Percentiles rank a stretch among this genome's conserved stretches.
These are phyloP conservation scores for Licmophora abbreviata DNA, from an alignment of 108 stramenopile genomes.

Conservation along the genomic window DNA sequence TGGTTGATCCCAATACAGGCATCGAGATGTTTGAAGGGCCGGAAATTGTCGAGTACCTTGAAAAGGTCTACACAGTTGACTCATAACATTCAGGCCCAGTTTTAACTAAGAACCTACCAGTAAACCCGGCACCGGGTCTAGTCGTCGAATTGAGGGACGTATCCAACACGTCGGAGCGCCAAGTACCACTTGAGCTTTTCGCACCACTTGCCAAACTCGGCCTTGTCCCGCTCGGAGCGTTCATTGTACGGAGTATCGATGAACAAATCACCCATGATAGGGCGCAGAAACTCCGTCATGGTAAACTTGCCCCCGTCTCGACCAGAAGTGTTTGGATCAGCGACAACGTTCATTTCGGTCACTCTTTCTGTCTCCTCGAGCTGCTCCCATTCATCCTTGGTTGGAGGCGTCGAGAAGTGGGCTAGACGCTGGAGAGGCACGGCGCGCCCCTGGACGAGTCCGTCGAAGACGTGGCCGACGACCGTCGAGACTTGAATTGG, in stretches of 20 bases:
- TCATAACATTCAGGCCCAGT: background rate
- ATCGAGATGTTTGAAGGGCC: conserved; percentile 69
- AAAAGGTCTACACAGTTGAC: conserved; percentile 46
- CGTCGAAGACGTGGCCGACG: conserved; percentile 54
- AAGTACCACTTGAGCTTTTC: conserved; percentile 54
- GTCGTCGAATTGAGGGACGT: conserved; percentile 40
- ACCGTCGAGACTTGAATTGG: conserved; percentile 67
- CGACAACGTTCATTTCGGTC: conserved; percentile 42
- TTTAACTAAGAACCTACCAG: too few species aligned
- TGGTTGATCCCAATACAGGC: conserved; percentile 86
- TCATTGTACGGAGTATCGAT: conserved; percentile 41
- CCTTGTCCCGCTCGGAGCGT: conserved; percentile 33
- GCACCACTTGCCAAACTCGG: conserved; percentile 42
- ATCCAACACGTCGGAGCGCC: conserved; percentile 37
- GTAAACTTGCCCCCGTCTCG: conserved; percentile 29
- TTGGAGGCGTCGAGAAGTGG: conserved; percentile 27
- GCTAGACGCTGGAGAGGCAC: conserved; percentile 45
- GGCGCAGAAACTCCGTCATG: conserved; percentile 56
- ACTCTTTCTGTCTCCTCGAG: conserved; percentile 34
- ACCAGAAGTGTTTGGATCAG: conserved; percentile 54
- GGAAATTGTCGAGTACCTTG: conserved; percentile 82
- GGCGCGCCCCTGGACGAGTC: conserved; percentile 36
- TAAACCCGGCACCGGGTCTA: background rate
- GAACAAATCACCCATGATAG: conserved; percentile 51
- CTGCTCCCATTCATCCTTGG: conserved; percentile 48